Evolutionary conservation across 2,329 filamentous ascomycete species (phyloP).

Genomic region (Botrytis pseudocinerea): DNA sequence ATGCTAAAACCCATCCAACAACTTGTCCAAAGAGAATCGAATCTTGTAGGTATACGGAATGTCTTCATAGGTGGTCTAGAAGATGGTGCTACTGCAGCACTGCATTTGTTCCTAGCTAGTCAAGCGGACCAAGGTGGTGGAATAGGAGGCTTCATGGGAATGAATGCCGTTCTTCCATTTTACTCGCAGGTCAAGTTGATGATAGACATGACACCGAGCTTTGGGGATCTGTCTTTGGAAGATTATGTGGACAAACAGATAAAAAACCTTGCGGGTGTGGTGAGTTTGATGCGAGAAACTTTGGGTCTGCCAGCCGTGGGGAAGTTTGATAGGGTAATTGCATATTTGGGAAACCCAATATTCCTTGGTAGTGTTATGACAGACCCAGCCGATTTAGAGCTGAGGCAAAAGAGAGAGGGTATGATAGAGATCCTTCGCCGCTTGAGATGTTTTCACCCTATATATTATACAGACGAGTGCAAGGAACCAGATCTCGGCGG

Average conservation of each 20-base stretch:
- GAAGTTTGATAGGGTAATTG: background rate
- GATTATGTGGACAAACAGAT: background rate
- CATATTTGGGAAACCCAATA: background rate
- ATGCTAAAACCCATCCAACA: background rate
- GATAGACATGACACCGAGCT: background rate
- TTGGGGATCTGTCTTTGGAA: background rate
- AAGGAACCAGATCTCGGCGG: background rate
- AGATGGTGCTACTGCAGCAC: background rate
- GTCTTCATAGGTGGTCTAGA: background rate
- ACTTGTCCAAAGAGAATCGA: background rate
- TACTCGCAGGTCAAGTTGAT: too few relatives aligned
- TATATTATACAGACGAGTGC: background rate
- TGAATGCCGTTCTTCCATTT: background rate
- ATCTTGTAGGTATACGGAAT: background rate
- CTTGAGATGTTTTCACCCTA: background rate
- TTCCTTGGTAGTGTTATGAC: background rate
- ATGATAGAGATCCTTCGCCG: background rate
- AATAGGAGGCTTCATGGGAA: background rate
- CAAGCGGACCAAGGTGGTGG: background rate
- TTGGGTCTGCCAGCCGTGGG: background rate
- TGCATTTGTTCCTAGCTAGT: background rate
- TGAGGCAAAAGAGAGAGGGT: too few relatives aligned
- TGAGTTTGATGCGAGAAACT: background rate
- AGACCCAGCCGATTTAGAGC: background rate
- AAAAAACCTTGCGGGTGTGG: background rate